These are phyloP conservation scores for Populus hybrid DNA, from an alignment of 441 rosid genomes.

Conservation along the genomic window DNA sequence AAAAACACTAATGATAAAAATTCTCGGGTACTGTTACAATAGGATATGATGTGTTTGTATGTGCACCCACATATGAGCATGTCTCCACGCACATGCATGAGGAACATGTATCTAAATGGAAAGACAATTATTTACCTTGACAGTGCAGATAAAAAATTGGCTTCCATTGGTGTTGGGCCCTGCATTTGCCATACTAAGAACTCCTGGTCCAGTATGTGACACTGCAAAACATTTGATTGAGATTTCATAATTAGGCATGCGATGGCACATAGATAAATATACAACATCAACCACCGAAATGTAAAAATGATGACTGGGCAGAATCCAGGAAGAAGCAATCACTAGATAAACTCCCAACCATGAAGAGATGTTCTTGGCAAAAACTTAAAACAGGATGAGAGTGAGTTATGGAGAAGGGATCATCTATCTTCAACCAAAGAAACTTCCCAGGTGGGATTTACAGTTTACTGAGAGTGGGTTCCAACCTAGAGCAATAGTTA, in stretches of 20 bases:
- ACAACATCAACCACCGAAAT: neutral
- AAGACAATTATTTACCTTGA: conserved; percentile 49
- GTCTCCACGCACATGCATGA: neutral
- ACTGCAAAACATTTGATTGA: conserved; percentile 48
- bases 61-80: neutral
- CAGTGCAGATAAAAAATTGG: conserved; percentile 96
- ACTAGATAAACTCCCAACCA: neutral
- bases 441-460: neutral
- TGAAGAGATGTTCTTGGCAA: conserved; percentile 1
- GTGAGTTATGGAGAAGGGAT: neutral
- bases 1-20: neutral
- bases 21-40: neutral
- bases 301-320: neutral
- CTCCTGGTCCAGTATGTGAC: conserved; percentile 85
- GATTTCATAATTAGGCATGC: conserved; percentile 12
- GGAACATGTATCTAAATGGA: neutral
- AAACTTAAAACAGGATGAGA: neutral
- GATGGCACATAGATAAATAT: neutral
- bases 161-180: conserved; percentile 99
- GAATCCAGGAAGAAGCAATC: neutral
- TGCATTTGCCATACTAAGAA: conserved; percentile 98
- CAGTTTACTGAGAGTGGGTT: neutral
- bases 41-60: neutral
- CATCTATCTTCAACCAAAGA: neutral
- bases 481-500: neutral